Conservation (phyloP, 768 basidiomycete species). For the Punctularia strigosozonata region DNA sequence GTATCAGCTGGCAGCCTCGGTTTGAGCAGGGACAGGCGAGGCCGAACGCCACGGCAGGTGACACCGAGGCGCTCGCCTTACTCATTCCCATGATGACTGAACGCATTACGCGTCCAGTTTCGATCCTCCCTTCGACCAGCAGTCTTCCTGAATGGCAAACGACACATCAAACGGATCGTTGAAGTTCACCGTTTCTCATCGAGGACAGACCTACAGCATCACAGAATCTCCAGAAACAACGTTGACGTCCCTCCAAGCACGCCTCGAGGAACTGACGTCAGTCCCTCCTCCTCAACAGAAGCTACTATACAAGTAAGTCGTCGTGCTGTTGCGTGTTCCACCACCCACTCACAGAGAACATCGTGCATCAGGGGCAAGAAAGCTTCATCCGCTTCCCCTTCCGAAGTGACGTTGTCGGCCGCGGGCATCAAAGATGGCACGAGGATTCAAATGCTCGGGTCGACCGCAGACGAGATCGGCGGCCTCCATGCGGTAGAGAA, state of each 20-base stretch:
- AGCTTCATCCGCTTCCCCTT: constrained; percentile 13
- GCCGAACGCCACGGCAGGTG: too few species aligned
- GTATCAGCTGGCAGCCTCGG: too few species aligned
- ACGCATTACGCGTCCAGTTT: too few species aligned
- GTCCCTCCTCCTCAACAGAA: constrained; percentile 62
- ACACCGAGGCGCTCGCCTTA: too few species aligned
- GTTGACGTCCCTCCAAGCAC: constrained; percentile 35
- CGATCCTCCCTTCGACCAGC: too few species aligned
- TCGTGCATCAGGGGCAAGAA: too few species aligned
- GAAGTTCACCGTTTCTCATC: constrained; percentile 26
- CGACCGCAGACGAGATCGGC: constrained; percentile 45
- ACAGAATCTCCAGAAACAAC: constrained; percentile 37
- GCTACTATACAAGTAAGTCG: constrained; percentile 58
- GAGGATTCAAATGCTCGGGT: constrained; percentile 63
- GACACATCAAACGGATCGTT: constrained; percentile 4
- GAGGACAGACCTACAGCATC: constrained; percentile 36
- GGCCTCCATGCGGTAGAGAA: constrained; percentile 43
- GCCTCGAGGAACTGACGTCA: constrained; percentile 49
- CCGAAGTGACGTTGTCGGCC: constrained; percentile 23
- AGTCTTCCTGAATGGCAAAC: too few species aligned
- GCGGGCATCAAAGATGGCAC: constrained; percentile 51
- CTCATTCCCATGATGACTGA: too few species aligned
- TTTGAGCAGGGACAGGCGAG: too few species aligned
- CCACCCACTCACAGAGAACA: too few species aligned
- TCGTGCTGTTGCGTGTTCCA: too few species aligned